A percentile compares a stretch with the other conserved stretches of the same genome.
These are phyloP conservation scores for Citrus glauca DNA, from an alignment of 345 rosid genomes.

Conservation along the genomic window DNA sequence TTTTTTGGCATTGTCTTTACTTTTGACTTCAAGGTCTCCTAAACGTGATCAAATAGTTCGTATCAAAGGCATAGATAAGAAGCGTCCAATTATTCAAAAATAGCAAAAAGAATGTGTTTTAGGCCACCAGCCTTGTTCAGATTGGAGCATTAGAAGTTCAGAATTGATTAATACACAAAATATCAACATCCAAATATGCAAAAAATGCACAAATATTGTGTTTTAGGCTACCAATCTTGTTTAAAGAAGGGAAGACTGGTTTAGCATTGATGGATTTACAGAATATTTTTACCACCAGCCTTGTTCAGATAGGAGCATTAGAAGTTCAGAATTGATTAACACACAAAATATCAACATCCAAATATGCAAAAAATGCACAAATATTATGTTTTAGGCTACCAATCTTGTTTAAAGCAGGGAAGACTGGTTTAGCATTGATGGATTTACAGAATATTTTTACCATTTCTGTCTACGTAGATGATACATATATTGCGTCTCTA, in stretches of 20 bases:
- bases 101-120: not conserved
- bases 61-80: not conserved
- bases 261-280: too few relatives aligned
- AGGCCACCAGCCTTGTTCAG: not conserved
- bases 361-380: not conserved
- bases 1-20: not conserved
- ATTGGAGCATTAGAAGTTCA: not conserved
- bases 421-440: not conserved
- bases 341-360: not conserved
- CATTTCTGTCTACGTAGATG: not conserved
- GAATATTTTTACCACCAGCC: not conserved
- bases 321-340: not conserved
- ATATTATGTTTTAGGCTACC: not conserved
- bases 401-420: not conserved
- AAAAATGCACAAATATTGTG: not conserved
- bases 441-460: not conserved
- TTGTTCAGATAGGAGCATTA: not conserved
- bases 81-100: not conserved
- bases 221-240: not conserved
- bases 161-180: not conserved
- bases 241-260: not conserved
- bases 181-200: not conserved
- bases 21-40: not conserved
- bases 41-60: not conserved
- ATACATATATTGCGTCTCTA: not conserved